Evolutionary conservation across 371 early-diverging fungal genomes (phyloP), one percentile per base, ranked within the genome.

Genomic region (Conidiobolus incongruus): DNA sequence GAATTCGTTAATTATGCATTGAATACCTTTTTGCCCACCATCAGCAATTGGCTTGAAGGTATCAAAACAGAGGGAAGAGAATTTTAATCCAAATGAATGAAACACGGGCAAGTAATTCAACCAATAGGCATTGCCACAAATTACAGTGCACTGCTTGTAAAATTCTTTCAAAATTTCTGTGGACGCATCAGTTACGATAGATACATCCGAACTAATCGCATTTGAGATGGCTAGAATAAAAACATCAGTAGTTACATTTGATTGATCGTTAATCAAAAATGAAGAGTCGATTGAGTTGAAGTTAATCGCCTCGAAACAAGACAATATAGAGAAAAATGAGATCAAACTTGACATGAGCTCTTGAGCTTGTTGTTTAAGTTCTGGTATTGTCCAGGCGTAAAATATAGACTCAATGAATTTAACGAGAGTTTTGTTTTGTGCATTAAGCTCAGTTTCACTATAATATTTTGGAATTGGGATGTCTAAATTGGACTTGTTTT

Each of bases 21-120:
- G 70, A 33, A 97, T 87, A 1, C 95, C 93, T 23, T 68, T 56
- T 52, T 89, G 88, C 0, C 93, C 96, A 22, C 89, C 88, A 21
- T 74, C 70, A 59, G 87, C 88, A 15, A 66, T 62, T 51, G 68
- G 77, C 78, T 81, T 81, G 43, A 83, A 81, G 40, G 74, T 72
- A 54, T 78, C 72, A 54, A 82, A 91, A 47, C 91, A 91, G 47
- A 71, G 72, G 0, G 80, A 79, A 35, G 78, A 75, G 46, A 87
- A 85, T 16, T 76, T 66, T 0, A 72, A 67, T 13, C 85, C 81
- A 39, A 89, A 62, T 5, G 68, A 60, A 21, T 78, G 72, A 52
- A 87, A 86, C 3, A 79, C 68, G 0, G 78, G 51, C 13, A 51
- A 11, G 6, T 39, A 17, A 31, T 7, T 23, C 15, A 40, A 35